phyloP scores from a whole-genome alignment of 106 monocot species.

The Iris macrosiphon region DNA sequence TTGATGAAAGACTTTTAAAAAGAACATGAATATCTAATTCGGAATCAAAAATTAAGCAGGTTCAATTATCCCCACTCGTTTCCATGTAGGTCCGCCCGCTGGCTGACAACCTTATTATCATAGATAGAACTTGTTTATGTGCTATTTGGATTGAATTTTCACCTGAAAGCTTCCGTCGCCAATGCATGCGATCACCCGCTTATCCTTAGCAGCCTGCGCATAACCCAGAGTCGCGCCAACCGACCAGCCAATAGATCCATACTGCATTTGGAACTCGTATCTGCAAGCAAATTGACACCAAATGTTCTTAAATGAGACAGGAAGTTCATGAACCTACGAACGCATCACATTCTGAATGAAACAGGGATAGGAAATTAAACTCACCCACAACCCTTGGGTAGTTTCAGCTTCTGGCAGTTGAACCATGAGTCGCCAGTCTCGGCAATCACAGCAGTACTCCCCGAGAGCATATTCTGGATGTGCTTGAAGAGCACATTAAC shows the following conservation, averaged over 20 bases:
- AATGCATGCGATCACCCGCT: slow-evolving; percentile 16
- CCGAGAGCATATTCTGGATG: slow-evolving; percentile 15
- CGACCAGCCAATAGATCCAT: slow-evolving; percentile 22
- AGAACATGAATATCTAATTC: too few species aligned
- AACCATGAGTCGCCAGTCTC: slow-evolving; percentile 25
- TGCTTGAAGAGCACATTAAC: slow-evolving; percentile 20
- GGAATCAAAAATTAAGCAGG: too few species aligned
- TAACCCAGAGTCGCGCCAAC: slow-evolving; percentile 17
- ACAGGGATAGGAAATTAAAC: background rate
- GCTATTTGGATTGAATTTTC: too few species aligned
- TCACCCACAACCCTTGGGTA: slow-evolving; percentile 40
- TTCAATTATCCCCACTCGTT: too few species aligned
- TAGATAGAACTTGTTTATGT: too few species aligned
- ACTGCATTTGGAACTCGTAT: slow-evolving; percentile 26
- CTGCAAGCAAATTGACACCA: background rate
- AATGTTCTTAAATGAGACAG: background rate
- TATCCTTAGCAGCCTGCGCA: slow-evolving; percentile 20
- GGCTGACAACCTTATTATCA: too few species aligned
- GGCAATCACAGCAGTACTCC: slow-evolving; percentile 13
- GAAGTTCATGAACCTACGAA: too few species aligned
- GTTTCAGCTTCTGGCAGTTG: slow-evolving; percentile 25
- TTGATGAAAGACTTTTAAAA: too few species aligned
- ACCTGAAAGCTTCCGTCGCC: slow-evolving; percentile 26
- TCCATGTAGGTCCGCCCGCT: too few species aligned
- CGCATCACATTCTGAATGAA: background rate